Conservation (phyloP, 2,329 filamentous ascomycete species). For the Rhynchosporium secalis region DNA sequence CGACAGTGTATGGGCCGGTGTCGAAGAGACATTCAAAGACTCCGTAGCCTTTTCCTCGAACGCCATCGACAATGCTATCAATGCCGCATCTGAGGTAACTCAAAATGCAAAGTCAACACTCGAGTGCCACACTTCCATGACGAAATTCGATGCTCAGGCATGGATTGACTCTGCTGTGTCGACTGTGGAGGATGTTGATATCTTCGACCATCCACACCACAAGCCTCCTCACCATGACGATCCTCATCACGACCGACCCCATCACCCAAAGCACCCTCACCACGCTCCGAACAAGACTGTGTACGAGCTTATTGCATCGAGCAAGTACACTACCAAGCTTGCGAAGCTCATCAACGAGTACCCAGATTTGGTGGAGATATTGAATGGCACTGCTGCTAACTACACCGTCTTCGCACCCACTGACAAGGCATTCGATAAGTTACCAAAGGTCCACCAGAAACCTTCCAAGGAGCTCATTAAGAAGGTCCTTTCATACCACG, state of each 20-base stretch:
- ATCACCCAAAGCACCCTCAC: conserved; percentile 38
- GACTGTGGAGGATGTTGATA: conserved; percentile 39
- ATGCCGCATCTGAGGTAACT: conserved; percentile 27
- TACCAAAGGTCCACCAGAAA: conserved; percentile 55
- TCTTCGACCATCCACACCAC: conserved; percentile 28
- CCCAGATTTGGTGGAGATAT: conserved; percentile 66
- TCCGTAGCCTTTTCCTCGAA: conserved; percentile 33
- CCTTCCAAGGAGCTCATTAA: conserved; percentile 70
- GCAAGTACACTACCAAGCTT: conserved; percentile 76
- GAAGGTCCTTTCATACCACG: conserved; percentile 71
- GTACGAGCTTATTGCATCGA: conserved; percentile 75
- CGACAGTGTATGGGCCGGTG: conserved; percentile 30
- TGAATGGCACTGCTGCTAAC: conserved; percentile 75
- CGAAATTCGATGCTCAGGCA: conserved; percentile 37
- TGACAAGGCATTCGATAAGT: conserved; percentile 70
- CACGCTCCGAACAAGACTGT: conserved; percentile 64
- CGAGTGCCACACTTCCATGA: conserved; percentile 38
- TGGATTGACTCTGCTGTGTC: conserved; percentile 41
- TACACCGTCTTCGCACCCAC: conserved; percentile 81
- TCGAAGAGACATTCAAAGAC: conserved; percentile 35
- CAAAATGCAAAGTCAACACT: conserved; percentile 31
- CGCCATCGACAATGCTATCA: conserved; percentile 38
- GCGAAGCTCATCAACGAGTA: conserved; percentile 73
- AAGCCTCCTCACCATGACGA: conserved; percentile 37
- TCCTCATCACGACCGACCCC: conserved; percentile 34